Conservation (phyloP, 805 yeast species). For the Millerago galiae region DNA sequence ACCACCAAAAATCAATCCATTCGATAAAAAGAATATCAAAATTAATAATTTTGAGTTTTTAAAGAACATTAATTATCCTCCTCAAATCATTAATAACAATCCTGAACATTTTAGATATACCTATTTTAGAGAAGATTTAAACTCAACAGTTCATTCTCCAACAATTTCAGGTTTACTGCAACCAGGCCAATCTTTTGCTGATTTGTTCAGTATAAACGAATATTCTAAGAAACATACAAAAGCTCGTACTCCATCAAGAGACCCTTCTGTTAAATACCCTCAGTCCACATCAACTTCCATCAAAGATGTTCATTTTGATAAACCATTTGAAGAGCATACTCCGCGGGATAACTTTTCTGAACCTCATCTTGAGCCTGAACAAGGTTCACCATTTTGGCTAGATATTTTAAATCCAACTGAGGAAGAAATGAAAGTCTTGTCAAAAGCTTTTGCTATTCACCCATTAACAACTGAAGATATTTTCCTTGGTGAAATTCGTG, state of each 20-base stretch:
- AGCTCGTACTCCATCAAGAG: slow-evolving; percentile 2
- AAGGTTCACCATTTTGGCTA: slow-evolving; percentile 77
- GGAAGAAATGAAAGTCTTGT: slow-evolving; percentile 88
- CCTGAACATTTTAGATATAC: slow-evolving; percentile 72
- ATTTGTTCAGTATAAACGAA: slow-evolving; percentile 49
- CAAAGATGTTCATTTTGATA: slow-evolving; percentile 4
- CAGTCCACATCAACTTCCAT: slow-evolving; percentile 2
- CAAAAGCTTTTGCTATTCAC: slow-evolving; percentile 90
- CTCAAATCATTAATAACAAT: slow-evolving; percentile 37
- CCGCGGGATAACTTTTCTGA: background rate
- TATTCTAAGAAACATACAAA: slow-evolving; percentile 9
- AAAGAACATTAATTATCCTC: slow-evolving; percentile 32
- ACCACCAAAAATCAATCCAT: slow-evolving; percentile 71
- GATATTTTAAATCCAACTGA: slow-evolving; percentile 92
- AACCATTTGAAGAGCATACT: slow-evolving; percentile 5
- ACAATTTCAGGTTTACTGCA: slow-evolving; percentile 75
- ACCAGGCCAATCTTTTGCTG: slow-evolving; percentile 53
- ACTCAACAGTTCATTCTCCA: slow-evolving; percentile 86
- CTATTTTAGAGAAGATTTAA: slow-evolving; percentile 84
- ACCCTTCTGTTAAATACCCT: slow-evolving; percentile 1
- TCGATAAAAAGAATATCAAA: slow-evolving; percentile 40
- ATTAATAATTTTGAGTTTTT: slow-evolving; percentile 18
- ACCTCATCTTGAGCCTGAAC: background rate
- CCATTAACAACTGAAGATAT: slow-evolving; percentile 96
- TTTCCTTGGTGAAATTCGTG: slow-evolving; percentile 87